A percentile compares a stretch with the other conserved stretches of the same genome.
phyloP scores from a whole-genome alignment of 2,329 filamentous ascomycete genomes.

The Aphanocladium album region DNA sequence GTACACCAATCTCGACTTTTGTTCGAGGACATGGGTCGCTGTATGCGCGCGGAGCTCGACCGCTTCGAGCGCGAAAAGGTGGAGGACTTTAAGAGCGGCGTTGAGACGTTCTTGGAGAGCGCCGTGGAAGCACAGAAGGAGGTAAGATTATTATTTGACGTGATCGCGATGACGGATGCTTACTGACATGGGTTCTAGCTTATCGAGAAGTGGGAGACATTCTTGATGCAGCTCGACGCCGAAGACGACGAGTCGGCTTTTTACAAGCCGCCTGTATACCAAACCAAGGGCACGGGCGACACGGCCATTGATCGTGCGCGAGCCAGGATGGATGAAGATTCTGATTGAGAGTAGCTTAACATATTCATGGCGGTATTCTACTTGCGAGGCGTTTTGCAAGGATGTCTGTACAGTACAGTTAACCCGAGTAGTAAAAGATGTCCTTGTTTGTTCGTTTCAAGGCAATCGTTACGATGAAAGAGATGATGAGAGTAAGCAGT shows the following conservation, averaged over 20 bases:
- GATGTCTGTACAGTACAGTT: conserved; percentile 1
- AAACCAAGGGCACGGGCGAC: conserved; percentile 47
- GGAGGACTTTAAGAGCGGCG: conserved; percentile 96
- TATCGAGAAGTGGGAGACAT: conserved; percentile 96
- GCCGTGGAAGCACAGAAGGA: conserved; percentile 98
- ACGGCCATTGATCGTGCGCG: conserved; percentile 57
- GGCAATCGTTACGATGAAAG: not conserved
- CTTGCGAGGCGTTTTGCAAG: conserved; percentile 8
- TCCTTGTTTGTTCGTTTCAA: not conserved
- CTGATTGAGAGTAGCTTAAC: conserved; percentile 37
- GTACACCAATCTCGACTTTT: conserved; percentile 84
- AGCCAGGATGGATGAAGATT: conserved; percentile 56
- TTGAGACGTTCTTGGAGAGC: conserved; percentile 95
- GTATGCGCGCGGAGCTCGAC: conserved; percentile 88
- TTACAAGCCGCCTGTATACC: conserved; percentile 58
- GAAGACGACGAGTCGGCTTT: conserved; percentile 77
- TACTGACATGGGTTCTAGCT: conserved; percentile 37
- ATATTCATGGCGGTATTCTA: not conserved
- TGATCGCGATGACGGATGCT: not conserved
- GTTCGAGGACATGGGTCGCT: conserved; percentile 94
- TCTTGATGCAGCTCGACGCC: conserved; percentile 89
- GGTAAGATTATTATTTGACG: conserved; percentile 46
- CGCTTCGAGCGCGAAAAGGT: conserved; percentile 96
- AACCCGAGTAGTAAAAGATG: not conserved
- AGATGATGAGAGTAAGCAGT: not conserved